phyloP scores from a whole-genome alignment of 331 rosid genomes.

The Malus hybrid region DNA sequence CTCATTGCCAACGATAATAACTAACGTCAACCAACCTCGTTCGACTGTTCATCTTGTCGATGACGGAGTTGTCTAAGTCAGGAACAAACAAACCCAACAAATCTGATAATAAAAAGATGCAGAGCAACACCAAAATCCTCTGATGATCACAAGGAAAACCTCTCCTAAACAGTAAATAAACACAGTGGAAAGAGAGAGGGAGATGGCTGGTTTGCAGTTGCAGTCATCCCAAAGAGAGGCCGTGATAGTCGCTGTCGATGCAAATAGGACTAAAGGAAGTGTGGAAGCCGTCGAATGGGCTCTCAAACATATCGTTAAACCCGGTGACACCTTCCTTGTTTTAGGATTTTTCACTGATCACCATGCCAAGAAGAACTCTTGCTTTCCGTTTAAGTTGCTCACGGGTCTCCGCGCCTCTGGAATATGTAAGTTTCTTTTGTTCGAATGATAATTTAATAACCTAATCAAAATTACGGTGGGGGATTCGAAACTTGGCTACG shows the following conservation, averaged over 20 bases:
- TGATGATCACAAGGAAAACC: not conserved
- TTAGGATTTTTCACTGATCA: constrained; percentile 14
- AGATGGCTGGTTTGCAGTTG: not conserved
- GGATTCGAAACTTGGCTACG: not conserved
- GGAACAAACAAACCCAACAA: not conserved
- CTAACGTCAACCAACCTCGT: not conserved
- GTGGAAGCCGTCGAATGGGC: constrained; percentile 23
- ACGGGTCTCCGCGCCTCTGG: not conserved
- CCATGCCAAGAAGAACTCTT: constrained; percentile 2
- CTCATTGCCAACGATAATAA: not conserved
- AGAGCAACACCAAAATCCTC: not conserved
- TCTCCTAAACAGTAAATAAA: no score
- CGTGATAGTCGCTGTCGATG: constrained; percentile 16
- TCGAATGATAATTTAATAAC: no score
- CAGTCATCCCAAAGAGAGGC: not conserved
- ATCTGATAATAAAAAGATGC: not conserved
- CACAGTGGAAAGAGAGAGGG: not conserved
- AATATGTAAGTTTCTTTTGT: not conserved
- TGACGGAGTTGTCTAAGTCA: not conserved
- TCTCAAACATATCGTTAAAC: constrained; percentile 1
- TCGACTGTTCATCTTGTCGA: not conserved
- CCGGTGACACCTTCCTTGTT: constrained; percentile 15
- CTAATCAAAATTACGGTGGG: not conserved
- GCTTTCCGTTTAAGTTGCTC: constrained; percentile 16
- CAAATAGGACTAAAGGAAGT: not conserved